phyloP scores from a whole-genome alignment of 2,329 filamentous ascomycete genomes.

The Pseudogymnoascus sp. region DNA sequence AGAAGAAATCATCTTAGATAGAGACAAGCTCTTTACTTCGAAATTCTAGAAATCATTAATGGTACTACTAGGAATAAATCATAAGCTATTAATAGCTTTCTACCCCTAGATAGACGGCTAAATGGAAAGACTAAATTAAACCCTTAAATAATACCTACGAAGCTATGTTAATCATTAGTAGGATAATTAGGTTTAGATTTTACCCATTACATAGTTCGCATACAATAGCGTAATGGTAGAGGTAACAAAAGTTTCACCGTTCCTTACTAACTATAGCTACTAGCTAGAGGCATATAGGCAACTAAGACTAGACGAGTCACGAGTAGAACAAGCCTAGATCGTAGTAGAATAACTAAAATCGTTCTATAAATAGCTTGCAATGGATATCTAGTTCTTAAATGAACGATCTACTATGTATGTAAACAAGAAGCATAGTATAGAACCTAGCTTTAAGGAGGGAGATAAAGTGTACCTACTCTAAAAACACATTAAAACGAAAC shows the following conservation, averaged over 20 bases:
- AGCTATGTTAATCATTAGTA: constrained; percentile 12
- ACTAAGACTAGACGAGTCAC: neutral
- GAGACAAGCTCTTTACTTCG: constrained; percentile 11
- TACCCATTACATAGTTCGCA: constrained; percentile 10
- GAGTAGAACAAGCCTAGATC: too few species aligned
- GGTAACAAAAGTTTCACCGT: neutral
- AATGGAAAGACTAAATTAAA: constrained; percentile 10
- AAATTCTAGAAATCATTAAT: constrained; percentile 9
- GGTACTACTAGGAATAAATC: neutral
- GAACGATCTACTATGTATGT: neutral
- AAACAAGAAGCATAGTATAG: neutral
- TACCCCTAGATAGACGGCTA: constrained; percentile 9
- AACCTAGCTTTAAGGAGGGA: neutral
- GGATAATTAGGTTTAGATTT: constrained; percentile 8
- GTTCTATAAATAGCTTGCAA: neutral
- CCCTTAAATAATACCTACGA: constrained; percentile 8
- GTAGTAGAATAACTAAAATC: too few species aligned
- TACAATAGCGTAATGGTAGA: constrained; percentile 6
- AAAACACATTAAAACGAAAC: neutral
- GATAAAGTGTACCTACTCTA: neutral
- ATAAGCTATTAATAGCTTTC: constrained; percentile 12
- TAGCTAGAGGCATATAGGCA: neutral
- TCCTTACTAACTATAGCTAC: constrained; percentile 10
- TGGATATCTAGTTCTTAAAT: neutral
- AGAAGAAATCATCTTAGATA: too few species aligned